Evolutionary conservation across 1,284 basidiomycete genomes (phyloP).

Genomic region (Heliocybe sulcata): DNA sequence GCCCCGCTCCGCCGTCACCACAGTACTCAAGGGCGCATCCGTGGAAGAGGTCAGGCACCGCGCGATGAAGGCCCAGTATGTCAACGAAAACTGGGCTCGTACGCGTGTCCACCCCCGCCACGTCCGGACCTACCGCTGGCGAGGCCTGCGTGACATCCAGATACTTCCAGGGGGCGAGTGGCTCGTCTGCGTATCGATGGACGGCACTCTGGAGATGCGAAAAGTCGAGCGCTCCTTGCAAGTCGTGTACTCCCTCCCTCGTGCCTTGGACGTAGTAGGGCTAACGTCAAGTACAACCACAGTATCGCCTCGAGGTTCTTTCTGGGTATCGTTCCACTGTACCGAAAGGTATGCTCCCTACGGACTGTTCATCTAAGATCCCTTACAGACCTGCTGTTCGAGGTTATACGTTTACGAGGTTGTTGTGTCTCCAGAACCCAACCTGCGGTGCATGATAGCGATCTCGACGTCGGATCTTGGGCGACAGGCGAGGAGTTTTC

Average conservation of each 20-base stretch:
- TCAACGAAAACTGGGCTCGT: not conserved
- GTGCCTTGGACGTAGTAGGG: not conserved
- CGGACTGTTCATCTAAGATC: not conserved
- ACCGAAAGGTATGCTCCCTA: not conserved
- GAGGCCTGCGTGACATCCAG: not conserved
- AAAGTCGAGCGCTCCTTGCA: not conserved
- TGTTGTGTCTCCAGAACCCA: not conserved
- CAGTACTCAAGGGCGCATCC: not conserved
- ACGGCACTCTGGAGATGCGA: not conserved
- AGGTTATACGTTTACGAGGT: slow-evolving; percentile 1
- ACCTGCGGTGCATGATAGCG: not conserved
- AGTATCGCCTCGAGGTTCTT: not conserved
- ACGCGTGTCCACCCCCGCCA: not conserved
- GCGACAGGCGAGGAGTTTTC: not conserved
- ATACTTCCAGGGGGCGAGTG: not conserved
- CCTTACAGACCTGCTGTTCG: not conserved
- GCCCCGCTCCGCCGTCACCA: not conserved
- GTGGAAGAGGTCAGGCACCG: not conserved
- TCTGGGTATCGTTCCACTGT: not conserved
- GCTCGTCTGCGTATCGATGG: not conserved
- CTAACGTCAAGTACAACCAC: not conserved
- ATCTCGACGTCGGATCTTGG: not conserved
- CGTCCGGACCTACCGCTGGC: not conserved
- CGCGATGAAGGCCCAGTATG: not conserved
- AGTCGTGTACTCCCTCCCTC: not conserved